Evolutionary conservation across 305 asterid species (phyloP).

Genomic region (Stenogyne calaminthoides): DNA sequence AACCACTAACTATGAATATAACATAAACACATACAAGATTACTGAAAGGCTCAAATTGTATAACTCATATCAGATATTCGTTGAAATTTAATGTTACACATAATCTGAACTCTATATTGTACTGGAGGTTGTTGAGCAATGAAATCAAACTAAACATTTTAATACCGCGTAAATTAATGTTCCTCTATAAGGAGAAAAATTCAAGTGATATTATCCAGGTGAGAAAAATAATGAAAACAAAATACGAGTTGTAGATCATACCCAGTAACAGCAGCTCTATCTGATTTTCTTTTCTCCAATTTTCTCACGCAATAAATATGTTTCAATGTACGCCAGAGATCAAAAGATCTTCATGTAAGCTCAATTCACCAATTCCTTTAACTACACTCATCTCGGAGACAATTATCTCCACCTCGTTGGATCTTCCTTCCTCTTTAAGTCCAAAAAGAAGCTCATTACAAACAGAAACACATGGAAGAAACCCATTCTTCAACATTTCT

Average conservation of each 20-base stretch:
- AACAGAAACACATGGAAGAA: constrained; percentile 49
- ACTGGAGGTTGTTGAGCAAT: background rate
- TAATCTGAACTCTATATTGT: background rate
- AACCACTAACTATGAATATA: background rate
- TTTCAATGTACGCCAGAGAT: background rate
- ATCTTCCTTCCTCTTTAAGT: constrained; percentile 54
- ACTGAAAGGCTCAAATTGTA: background rate
- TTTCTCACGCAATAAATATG: background rate
- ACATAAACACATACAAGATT: background rate
- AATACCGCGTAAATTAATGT: background rate
- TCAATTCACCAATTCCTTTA: constrained; percentile 47
- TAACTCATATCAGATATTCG: background rate
- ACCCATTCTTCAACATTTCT: constrained; percentile 57
- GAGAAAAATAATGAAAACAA: background rate
- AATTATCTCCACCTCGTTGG: constrained; percentile 50
- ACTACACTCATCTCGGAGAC: constrained; percentile 62
- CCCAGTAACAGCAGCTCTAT: constrained; percentile 88
- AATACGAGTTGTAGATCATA: constrained; percentile 38
- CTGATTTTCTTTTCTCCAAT: background rate
- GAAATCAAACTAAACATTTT: background rate
- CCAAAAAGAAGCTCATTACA: constrained; percentile 33
- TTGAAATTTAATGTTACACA: background rate
- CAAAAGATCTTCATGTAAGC: constrained; percentile 31
- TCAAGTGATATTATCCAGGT: background rate
- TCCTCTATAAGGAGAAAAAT: background rate